phyloP scores from a whole-genome alignment of 164 flowering plant genomes.

The Umbilicus rupestris region DNA sequence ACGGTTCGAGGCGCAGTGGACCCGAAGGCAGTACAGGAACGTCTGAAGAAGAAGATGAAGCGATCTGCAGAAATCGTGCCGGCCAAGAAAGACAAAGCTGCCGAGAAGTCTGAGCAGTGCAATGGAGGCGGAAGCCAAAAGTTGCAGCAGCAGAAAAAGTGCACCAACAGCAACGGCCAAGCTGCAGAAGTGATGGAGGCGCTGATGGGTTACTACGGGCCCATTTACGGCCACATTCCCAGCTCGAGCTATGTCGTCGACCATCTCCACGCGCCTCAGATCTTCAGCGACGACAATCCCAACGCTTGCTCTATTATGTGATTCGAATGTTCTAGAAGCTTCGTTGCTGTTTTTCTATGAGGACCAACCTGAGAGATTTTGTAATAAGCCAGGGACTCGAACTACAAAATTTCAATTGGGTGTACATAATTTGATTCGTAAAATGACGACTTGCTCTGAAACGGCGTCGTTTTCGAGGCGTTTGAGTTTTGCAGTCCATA shows the following conservation, averaged over 20 bases:
- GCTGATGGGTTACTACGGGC: neutral
- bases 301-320: slow-evolving; percentile 6
- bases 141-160: neutral
- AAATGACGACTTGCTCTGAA: too few species aligned
- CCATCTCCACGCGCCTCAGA: neutral
- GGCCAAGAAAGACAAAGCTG: neutral
- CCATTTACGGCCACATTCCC: neutral
- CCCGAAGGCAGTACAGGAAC: neutral
- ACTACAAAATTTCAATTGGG: too few species aligned
- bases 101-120: neutral
- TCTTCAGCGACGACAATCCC: slow-evolving; percentile 7
- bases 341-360: too few species aligned
- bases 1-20: slow-evolving; percentile 3
- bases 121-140: neutral
- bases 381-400: too few species aligned
- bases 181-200: neutral
- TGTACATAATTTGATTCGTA: too few species aligned
- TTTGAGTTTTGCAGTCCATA: too few species aligned
- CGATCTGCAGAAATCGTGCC: neutral
- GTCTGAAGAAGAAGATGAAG: slow-evolving; percentile 4
- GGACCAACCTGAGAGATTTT: too few species aligned
- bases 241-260: neutral
- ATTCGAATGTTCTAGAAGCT: neutral
- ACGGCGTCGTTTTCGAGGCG: too few species aligned
- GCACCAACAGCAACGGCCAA: neutral